phyloP scores from a whole-genome alignment of 2,329 filamentous ascomycete species.

The Botryotinia narcissicola region DNA sequence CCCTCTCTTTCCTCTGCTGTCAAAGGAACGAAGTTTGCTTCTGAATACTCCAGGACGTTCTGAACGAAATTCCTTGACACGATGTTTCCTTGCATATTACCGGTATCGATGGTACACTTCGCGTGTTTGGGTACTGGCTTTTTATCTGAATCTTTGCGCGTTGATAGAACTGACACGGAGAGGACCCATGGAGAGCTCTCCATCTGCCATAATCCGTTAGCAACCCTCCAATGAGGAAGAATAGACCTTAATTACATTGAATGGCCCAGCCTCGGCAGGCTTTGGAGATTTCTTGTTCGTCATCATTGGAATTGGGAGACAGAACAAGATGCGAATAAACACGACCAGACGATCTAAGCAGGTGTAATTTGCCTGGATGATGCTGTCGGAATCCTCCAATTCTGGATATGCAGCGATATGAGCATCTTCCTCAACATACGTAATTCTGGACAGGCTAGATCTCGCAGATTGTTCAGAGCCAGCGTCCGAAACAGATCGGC shows the following conservation, averaged over 20 bases:
- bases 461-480: not conserved
- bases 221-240: not conserved
- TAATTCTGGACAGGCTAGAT: slow-evolving; percentile 22
- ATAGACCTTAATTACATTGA: not conserved
- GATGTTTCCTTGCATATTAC: slow-evolving; percentile 29
- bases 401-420: slow-evolving; percentile 6
- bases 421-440: slow-evolving; percentile 21
- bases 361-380: not conserved
- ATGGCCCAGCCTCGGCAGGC: not conserved
- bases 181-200: slow-evolving; percentile 23
- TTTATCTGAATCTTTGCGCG: slow-evolving; percentile 15
- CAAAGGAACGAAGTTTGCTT: slow-evolving; percentile 19
- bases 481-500: slow-evolving; percentile 16
- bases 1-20: slow-evolving; percentile 22
- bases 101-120: slow-evolving; percentile 30
- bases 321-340: not conserved
- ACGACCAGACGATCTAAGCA: not conserved
- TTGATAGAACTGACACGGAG: slow-evolving; percentile 23
- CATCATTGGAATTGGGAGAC: not conserved
- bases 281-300: not conserved
- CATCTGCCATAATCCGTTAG: not conserved
- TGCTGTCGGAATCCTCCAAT: not conserved
- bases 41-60: slow-evolving; percentile 22
- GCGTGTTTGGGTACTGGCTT: slow-evolving; percentile 22
- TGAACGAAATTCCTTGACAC: slow-evolving; percentile 25